Conservation (phyloP, 1,284 basidiomycete species). For the Ceratobasidium sp. region DNA sequence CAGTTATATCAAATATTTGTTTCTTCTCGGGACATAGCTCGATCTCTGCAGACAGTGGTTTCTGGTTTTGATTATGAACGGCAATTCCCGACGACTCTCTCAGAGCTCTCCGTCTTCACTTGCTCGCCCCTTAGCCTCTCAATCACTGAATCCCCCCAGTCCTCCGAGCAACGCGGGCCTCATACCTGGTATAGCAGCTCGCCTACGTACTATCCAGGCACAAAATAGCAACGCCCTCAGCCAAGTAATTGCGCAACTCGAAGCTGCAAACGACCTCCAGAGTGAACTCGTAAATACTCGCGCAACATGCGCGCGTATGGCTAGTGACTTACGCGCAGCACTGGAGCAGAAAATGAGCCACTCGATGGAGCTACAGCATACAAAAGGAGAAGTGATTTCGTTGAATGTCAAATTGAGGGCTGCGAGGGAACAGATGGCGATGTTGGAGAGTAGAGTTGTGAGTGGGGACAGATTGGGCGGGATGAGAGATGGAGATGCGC, state of each 20-base stretch:
- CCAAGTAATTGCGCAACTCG: slow-evolving; percentile 35
- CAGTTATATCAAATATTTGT: too few species aligned
- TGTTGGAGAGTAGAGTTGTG: slow-evolving; percentile 20
- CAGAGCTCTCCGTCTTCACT: neutral
- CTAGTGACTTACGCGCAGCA: slow-evolving; percentile 25
- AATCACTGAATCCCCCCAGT: neutral
- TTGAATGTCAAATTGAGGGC: slow-evolving; percentile 25
- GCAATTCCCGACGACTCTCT: neutral
- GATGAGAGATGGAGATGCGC: neutral
- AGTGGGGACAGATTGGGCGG: neutral
- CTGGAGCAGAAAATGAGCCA: slow-evolving; percentile 24
- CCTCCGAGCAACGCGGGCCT: slow-evolving; percentile 1
- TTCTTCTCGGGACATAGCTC: too few species aligned
- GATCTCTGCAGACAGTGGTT: too few species aligned
- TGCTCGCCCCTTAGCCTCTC: neutral
- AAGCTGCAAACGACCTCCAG: slow-evolving; percentile 27
- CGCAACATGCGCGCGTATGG: slow-evolving; percentile 18
- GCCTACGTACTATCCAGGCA: slow-evolving; percentile 8
- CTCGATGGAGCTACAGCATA: slow-evolving; percentile 4
- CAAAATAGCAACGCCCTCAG: slow-evolving; percentile 25
- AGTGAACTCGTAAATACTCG: slow-evolving; percentile 38
- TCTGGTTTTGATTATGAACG: slow-evolving; percentile 22
- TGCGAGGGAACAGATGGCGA: slow-evolving; percentile 30
- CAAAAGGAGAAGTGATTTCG: slow-evolving; percentile 5
- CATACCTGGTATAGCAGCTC: slow-evolving; percentile 12